Evolutionary conservation across 1,284 basidiomycete species (phyloP), one percentile per base, ranked within the genome.

Genomic region (Ceratobasidium sp.): DNA sequence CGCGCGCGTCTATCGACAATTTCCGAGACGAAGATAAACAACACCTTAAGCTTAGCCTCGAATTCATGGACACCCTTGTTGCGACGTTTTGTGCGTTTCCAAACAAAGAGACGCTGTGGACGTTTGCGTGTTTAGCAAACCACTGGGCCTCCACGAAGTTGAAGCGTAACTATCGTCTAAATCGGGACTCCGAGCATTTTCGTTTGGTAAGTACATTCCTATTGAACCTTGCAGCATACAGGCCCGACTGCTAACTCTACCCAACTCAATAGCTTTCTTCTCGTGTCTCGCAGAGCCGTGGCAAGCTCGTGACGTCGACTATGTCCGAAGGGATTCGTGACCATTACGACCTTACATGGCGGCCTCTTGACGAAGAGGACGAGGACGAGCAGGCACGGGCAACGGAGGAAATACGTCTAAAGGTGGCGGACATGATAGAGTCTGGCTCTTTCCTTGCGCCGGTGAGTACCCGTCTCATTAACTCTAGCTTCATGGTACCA

Each of bases 231-330:
- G 6, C 28, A 12, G 3, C 23, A 28, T 40, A 20, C n/a, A 20
- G 26, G n/a, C n/a, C n/a, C n/a, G n/a, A n/a, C n/a, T n/a, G n/a
- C 48, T 50, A 50, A 9, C 20, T 10, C 5, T 20, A 20, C 3
- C 10, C 6, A 28, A 15, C 17, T 59, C 38, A 3, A 15, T 38
- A 64, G 64, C 64, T 66, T 46, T 48, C 4, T 48, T 44, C 64
- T n/a, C 42, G 42, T 50, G 48, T 44, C 64, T 66, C 64, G 7
- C 64, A 66, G 40, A 50, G 42, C 46, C 42, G 42, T 26, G 42
- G 42, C 15, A 46, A 44, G 9, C 64, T 46, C 13, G 46, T 48
- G 6, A 46, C 42, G 15, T 13, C 26, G 3, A 17, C 40, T 3
- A 26, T 44, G 38, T 44, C 64, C 17, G 42, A 66, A n/a, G 42